These are phyloP conservation scores for Medicago truncatula DNA, from an alignment of 306 rosid species.

Conservation along the genomic window DNA sequence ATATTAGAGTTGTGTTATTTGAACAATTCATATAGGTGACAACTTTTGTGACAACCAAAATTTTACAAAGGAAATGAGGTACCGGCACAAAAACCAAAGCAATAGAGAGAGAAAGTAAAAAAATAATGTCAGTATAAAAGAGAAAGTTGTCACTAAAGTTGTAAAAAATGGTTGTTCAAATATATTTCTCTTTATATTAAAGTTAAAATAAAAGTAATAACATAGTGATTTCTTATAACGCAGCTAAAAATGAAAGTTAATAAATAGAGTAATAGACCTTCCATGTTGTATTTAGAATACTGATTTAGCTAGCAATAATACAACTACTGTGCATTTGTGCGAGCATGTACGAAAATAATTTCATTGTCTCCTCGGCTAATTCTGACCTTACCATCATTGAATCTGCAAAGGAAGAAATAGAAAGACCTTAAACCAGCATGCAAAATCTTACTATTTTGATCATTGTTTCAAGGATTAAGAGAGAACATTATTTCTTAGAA, in stretches of 20 bases:
- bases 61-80: no score
- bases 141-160: no score
- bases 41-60: no score
- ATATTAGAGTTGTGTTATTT: no score
- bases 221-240: neutral
- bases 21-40: no score
- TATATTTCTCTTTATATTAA: no score
- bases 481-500: constrained; percentile 26
- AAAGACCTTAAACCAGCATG: constrained; percentile 15
- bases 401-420: constrained; percentile 54
- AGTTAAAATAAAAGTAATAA: no score
- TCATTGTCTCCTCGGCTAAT: constrained; percentile 65
- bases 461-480: constrained; percentile 9
- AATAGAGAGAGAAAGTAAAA: no score
- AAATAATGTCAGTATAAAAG: no score
- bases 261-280: neutral
- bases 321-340: constrained; percentile 38
- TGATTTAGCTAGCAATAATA: neutral
- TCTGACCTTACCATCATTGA: constrained; percentile 77
- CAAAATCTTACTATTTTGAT: neutral
- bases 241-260: neutral
- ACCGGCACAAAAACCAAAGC: no score
- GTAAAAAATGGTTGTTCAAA: no score
- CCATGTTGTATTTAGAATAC: neutral
- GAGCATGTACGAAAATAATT: constrained; percentile 67